Evolutionary conservation across 2,329 filamentous ascomycete genomes (phyloP).

Genomic region (Aspergillus caelatus): DNA sequence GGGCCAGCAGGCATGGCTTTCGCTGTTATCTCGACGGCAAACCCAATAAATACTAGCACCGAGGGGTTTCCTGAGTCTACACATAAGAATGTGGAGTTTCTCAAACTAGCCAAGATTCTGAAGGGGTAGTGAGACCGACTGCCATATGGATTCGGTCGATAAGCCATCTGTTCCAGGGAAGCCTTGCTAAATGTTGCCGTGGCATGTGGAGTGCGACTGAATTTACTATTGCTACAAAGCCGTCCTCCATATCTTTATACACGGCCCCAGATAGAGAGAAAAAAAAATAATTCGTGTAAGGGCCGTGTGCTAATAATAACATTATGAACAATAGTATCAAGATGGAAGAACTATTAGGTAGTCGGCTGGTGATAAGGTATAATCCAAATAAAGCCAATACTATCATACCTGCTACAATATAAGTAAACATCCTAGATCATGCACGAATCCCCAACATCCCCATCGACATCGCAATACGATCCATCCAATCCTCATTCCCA

Average conservation of each 20-base stretch:
- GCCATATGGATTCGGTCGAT: not conserved
- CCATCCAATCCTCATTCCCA: constrained; percentile 14
- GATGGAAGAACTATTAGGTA: no score
- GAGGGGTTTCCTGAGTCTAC: not conserved
- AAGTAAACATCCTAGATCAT: not conserved
- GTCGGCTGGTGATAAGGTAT: no score
- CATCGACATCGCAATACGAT: constrained; percentile 18
- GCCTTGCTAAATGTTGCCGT: not conserved
- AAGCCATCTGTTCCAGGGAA: not conserved
- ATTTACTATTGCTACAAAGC: no score
- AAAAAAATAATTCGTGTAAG: no score
- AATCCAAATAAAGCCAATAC: no score
- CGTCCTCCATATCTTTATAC: no score
- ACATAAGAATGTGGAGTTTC: not conserved
- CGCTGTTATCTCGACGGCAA: not conserved
- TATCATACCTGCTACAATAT: no score
- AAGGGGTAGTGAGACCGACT: not conserved
- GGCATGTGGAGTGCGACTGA: not conserved
- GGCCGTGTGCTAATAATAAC: no score
- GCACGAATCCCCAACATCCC: constrained; percentile 15
- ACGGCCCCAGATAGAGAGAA: no score
- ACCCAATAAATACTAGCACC: not conserved
- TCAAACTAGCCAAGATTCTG: not conserved
- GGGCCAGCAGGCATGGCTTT: no score
- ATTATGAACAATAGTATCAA: no score